These are phyloP conservation scores for Malus fusca DNA, from an alignment of 306 rosid species.

Conservation along the genomic window DNA sequence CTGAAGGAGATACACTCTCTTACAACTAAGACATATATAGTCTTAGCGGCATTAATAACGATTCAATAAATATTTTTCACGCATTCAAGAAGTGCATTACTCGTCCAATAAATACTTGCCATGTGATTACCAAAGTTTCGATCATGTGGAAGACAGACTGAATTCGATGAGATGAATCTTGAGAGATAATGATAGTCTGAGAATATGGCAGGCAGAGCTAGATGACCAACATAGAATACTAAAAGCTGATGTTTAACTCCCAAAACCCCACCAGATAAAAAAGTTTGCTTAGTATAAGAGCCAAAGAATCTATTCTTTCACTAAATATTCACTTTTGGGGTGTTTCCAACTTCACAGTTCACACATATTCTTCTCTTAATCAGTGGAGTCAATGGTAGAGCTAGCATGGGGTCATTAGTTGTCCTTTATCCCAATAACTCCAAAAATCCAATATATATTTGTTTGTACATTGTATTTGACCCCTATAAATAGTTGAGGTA, in stretches of 20 bases:
- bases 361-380: neutral
- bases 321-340: neutral
- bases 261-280: slow-evolving; percentile 15
- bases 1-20: too few relatives aligned
- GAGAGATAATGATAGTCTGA: neutral
- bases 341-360: neutral
- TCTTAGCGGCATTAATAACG: too few relatives aligned
- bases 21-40: too few relatives aligned
- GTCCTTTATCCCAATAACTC: too few relatives aligned
- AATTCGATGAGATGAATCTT: neutral
- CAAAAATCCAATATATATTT: too few relatives aligned
- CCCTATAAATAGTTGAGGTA: too few relatives aligned
- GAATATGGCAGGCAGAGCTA: slow-evolving; percentile 18
- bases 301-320: slow-evolving; percentile 20
- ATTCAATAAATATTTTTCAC: too few relatives aligned
- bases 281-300: slow-evolving; percentile 5
- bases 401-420: too few relatives aligned
- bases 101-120: too few relatives aligned
- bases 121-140: too few relatives aligned
- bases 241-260: slow-evolving; percentile 4
- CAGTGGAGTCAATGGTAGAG: neutral
- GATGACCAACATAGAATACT: slow-evolving; percentile 8
- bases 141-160: slow-evolving; percentile 5
- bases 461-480: too few relatives aligned
- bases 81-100: too few relatives aligned